Conservation (phyloP, 2,329 filamentous ascomycete genomes). For the Trematosphaeria pertusa region DNA sequence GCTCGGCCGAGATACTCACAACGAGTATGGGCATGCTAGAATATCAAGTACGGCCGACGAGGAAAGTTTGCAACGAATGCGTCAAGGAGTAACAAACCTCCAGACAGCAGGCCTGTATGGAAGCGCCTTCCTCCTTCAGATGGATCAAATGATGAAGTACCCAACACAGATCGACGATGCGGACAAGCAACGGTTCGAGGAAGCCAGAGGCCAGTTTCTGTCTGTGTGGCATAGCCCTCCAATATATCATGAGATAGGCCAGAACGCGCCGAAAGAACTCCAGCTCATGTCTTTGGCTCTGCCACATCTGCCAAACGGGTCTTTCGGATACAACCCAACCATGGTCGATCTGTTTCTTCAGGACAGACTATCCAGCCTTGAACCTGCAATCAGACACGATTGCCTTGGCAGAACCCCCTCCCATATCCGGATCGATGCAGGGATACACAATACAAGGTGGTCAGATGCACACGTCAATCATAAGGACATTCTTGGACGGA, state of each 20-base stretch:
- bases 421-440: constrained; percentile 3
- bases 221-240: not conserved
- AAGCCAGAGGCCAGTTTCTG: not conserved
- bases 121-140: constrained; percentile 1
- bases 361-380: not conserved
- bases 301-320: too few relatives aligned
- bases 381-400: not conserved
- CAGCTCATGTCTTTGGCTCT: too few relatives aligned
- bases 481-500: constrained; percentile 5
- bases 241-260: not conserved
- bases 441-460: not conserved
- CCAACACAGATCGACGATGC: not conserved
- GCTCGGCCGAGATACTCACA: too few relatives aligned
- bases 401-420: constrained; percentile 7
- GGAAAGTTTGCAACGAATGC: not conserved
- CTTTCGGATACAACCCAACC: not conserved
- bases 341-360: not conserved
- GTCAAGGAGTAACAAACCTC: not conserved
- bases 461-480: not conserved
- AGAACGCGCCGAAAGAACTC: not conserved
- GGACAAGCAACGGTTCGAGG: not conserved
- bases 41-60: too few relatives aligned
- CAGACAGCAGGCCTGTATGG: constrained; percentile 1
- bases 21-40: too few relatives aligned
- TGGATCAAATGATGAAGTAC: not conserved